phyloP scores from a whole-genome alignment of 1,284 basidiomycete genomes.

The Tilletia indica region DNA sequence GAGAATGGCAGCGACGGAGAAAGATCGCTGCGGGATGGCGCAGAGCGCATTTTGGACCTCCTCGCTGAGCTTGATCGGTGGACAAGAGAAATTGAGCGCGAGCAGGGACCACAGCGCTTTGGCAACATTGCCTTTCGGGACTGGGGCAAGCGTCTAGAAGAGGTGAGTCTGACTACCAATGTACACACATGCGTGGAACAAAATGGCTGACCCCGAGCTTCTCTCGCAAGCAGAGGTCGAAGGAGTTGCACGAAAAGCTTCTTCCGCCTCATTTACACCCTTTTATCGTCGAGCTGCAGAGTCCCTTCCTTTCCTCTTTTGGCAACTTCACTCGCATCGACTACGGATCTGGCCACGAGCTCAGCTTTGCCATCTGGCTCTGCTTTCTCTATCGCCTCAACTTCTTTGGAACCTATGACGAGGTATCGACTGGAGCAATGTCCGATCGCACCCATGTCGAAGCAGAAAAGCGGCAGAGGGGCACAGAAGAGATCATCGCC shows the following conservation, averaged over 20 bases:
- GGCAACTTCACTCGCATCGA: slow-evolving; percentile 89
- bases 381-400: slow-evolving; percentile 37
- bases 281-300: slow-evolving; percentile 66
- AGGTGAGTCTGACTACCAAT: slow-evolving; percentile 61
- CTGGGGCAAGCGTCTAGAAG: slow-evolving; percentile 77
- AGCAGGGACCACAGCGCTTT: slow-evolving; percentile 80
- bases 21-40: background rate
- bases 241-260: slow-evolving; percentile 52
- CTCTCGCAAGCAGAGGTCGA: slow-evolving; percentile 11
- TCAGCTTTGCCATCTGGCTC: slow-evolving; percentile 51
- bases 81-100: slow-evolving; percentile 79
- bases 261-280: slow-evolving; percentile 60
- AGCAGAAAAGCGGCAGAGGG: background rate
- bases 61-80: slow-evolving; percentile 72
- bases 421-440: background rate
- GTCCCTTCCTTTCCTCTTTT: slow-evolving; percentile 80
- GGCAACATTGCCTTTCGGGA: slow-evolving; percentile 88
- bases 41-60: slow-evolving; percentile 61
- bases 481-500: slow-evolving; percentile 38
- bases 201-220: background rate
- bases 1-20: slow-evolving; percentile 32
- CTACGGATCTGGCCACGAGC: slow-evolving; percentile 93
- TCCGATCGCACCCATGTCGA: background rate
- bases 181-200: background rate
- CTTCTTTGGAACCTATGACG: slow-evolving; percentile 25